A percentile compares a stretch with the other conserved stretches of the same genome.
phyloP scores from a whole-genome alignment of 768 basidiomycete species.

The Serendipita sp. region DNA sequence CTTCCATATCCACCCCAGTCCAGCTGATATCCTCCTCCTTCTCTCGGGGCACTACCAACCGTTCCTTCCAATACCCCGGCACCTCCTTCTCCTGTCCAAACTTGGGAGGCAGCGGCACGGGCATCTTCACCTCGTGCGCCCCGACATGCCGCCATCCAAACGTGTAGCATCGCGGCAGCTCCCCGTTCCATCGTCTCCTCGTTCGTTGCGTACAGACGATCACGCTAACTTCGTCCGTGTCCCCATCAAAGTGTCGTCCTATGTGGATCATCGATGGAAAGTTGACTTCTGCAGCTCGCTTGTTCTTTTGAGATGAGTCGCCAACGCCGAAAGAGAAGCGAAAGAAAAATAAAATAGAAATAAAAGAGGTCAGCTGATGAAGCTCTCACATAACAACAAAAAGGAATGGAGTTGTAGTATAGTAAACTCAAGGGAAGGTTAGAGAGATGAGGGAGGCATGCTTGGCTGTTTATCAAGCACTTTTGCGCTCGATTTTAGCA shows the following conservation, averaged over 20 bases:
- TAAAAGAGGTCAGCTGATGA: too few species aligned
- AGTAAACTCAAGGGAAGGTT: too few species aligned
- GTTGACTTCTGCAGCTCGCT: neutral
- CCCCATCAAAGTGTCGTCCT: neutral
- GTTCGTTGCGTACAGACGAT: slow-evolving; percentile 1
- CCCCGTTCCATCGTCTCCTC: neutral
- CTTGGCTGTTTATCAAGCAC: too few species aligned
- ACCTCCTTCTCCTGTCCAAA: neutral
- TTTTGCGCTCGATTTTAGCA: too few species aligned
- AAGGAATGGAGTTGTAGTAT: too few species aligned
- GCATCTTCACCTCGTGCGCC: neutral
- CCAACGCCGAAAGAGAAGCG: too few species aligned
- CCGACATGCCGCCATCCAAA: slow-evolving; percentile 5
- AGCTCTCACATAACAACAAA: too few species aligned
- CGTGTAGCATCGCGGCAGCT: slow-evolving; percentile 1
- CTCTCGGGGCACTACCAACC: neutral
- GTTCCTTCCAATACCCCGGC: slow-evolving; percentile 3
- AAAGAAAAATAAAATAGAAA: too few species aligned
- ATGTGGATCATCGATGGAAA: slow-evolving; percentile 1
- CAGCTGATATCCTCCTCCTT: neutral
- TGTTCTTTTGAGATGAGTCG: too few species aligned
- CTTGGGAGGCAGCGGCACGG: neutral
- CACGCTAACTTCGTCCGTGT: slow-evolving; percentile 4
- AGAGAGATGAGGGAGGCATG: too few species aligned
- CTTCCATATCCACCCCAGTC: neutral